phyloP scores from a whole-genome alignment of 2,329 filamentous ascomycete species.

The Hymenoscyphus occultus region DNA sequence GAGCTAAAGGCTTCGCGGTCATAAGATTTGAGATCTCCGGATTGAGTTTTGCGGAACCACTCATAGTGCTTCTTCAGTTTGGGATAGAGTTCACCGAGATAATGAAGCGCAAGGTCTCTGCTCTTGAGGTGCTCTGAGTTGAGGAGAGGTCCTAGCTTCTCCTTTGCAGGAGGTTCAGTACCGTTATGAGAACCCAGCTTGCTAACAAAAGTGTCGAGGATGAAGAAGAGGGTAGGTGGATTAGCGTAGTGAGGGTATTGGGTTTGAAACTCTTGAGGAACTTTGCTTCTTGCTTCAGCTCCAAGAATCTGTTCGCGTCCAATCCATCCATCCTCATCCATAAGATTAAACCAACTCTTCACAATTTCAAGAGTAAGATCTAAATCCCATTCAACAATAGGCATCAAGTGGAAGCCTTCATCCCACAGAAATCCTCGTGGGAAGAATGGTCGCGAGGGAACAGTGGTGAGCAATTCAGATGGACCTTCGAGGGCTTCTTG shows the following conservation, averaged over 20 bases:
- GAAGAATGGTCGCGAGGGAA: slow-evolving; percentile 94
- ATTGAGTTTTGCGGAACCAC: slow-evolving; percentile 93
- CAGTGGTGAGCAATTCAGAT: slow-evolving; percentile 83
- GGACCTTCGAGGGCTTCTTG: slow-evolving; percentile 73
- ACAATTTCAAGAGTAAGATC: slow-evolving; percentile 85
- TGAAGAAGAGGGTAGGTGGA: slow-evolving; percentile 89
- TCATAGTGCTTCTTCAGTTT: slow-evolving; percentile 84
- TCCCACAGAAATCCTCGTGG: slow-evolving; percentile 97
- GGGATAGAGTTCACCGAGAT: slow-evolving; percentile 77
- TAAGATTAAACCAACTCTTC: slow-evolving; percentile 91
- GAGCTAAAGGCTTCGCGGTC: slow-evolving; percentile 83
- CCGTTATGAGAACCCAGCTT: slow-evolving; percentile 62
- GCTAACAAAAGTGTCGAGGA: slow-evolving; percentile 79
- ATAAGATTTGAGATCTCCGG: slow-evolving; percentile 85
- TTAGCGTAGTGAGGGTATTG: slow-evolving; percentile 98
- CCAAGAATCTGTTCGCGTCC: slow-evolving; percentile 94
- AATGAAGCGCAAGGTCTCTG: slow-evolving; percentile 63
- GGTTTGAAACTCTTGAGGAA: slow-evolving; percentile 86
- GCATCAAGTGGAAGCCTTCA: slow-evolving; percentile 91
- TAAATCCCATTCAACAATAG: slow-evolving; percentile 90
- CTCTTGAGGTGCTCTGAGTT: slow-evolving; percentile 66
- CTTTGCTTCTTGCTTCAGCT: slow-evolving; percentile 87
- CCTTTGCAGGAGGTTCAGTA: slow-evolving; percentile 43
- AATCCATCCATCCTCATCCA: slow-evolving; percentile 98
- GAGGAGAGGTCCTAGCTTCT: slow-evolving; percentile 46